These are phyloP conservation scores for Nakazawaea ernobii DNA, from an alignment of 805 yeast genomes.

Conservation along the genomic window DNA sequence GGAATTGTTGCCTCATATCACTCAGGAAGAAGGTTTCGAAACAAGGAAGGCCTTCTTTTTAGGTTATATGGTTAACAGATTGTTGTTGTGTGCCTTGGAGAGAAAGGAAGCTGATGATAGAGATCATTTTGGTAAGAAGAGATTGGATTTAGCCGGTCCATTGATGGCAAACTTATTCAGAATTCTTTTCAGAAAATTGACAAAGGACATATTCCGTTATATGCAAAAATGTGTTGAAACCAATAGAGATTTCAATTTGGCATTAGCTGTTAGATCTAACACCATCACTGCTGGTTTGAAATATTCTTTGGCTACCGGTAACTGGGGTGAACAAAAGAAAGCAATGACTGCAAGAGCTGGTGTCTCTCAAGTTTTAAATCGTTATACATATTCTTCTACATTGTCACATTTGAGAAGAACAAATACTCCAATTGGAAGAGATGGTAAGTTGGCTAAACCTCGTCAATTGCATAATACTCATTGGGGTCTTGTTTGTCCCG, in stretches of 20 bases:
- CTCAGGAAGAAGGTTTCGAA: conserved; percentile 96
- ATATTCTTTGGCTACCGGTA: conserved; percentile 98
- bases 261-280: conserved; percentile 93
- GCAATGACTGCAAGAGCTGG: conserved; percentile 99
- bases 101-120: conserved; percentile 98
- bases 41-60: conserved; percentile 94
- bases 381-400: conserved; percentile 98
- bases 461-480: conserved; percentile 98
- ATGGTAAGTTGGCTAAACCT: conserved; percentile 97
- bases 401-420: conserved; percentile 98
- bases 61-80: conserved; percentile 96
- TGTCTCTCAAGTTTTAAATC: conserved; percentile 95
- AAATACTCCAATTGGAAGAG: conserved; percentile 98
- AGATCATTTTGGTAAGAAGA: conserved; percentile 98
- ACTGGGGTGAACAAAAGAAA: conserved; percentile 99
- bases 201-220: conserved; percentile 94
- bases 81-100: conserved; percentile 91
- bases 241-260: conserved; percentile 93
- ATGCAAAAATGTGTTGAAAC: conserved; percentile 99
- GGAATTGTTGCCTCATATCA: conserved; percentile 94
- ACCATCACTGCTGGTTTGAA: conserved; percentile 97
- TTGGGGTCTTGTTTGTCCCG: conserved; percentile 99
- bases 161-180: conserved; percentile 92
- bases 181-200: conserved; percentile 85
- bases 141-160: conserved; percentile 98